Evolutionary conservation across 495 filamentous ascomycete genomes (phyloP).

Genomic region (Aspergillus asperescens): DNA sequence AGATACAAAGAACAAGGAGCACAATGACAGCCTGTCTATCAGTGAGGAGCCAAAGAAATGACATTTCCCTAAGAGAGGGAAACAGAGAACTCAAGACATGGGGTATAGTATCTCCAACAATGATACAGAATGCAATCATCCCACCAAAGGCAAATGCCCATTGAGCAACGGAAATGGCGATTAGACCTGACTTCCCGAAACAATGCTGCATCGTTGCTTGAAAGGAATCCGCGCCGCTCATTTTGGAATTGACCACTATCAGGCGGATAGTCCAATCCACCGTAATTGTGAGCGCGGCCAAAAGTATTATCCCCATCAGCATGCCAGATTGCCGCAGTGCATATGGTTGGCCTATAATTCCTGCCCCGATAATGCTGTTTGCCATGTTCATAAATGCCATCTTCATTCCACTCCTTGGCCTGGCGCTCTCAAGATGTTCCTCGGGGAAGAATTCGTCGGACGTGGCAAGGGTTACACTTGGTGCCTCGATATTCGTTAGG

Average conservation of each 20-base stretch:
- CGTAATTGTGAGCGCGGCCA: conserved; percentile 72
- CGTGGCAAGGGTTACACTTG: conserved; percentile 74
- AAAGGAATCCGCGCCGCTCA: conserved; percentile 86
- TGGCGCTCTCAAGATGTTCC: conserved; percentile 53
- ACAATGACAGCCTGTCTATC: conserved; percentile 80
- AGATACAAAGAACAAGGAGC: conserved; percentile 74
- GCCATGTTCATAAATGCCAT: conserved; percentile 98
- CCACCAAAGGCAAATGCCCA: conserved; percentile 98
- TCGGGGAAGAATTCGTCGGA: conserved; percentile 55
- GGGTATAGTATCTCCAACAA: conserved; percentile 92
- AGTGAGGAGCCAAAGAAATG: conserved; percentile 74
- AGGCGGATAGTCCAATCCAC: conserved; percentile 96
- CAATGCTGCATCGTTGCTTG: conserved; percentile 93
- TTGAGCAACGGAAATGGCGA: conserved; percentile 86
- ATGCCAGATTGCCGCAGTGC: conserved; percentile 88
- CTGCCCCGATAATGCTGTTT: conserved; percentile 95
- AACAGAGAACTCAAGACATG: conserved; percentile 80
- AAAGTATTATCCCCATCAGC: conserved; percentile 67
- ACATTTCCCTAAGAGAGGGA: conserved; percentile 64
- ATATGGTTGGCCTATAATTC: conserved; percentile 97
- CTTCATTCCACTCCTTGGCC: conserved; percentile 61
- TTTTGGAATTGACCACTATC: conserved; percentile 92
- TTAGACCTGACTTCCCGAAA: conserved; percentile 79
- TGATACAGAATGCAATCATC: conserved; percentile 97
- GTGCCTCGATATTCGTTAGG: conserved; percentile 80